phyloP scores from a whole-genome alignment of 768 basidiomycete species.

The Rhodotorula kratochvilovae region DNA sequence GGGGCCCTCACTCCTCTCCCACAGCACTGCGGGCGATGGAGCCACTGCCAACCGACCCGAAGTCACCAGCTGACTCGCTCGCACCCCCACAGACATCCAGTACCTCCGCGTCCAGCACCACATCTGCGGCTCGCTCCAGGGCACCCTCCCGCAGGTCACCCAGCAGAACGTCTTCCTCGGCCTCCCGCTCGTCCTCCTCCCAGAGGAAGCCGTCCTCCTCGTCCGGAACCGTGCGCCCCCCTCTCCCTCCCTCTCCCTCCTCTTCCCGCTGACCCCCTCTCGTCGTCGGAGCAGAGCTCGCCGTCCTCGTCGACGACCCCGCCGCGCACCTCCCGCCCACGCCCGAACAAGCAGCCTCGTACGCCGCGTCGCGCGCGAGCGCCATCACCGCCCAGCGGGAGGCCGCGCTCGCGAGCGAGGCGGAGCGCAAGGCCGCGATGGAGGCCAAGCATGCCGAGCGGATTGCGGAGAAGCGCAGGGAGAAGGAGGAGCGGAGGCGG shows the following conservation, averaged over 20 bases:
- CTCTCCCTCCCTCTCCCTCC: not conserved
- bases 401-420: slow-evolving; percentile 52
- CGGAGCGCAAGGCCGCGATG: slow-evolving; percentile 54
- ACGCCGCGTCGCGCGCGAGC: slow-evolving; percentile 33
- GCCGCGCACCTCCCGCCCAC: slow-evolving; percentile 51
- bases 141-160: slow-evolving; percentile 87
- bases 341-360: slow-evolving; percentile 38
- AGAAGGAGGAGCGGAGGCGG: slow-evolving; percentile 34
- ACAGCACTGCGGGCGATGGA: no score
- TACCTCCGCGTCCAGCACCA: slow-evolving; percentile 70
- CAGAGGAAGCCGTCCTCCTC: slow-evolving; percentile 86
- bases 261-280: not conserved
- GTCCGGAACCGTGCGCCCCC: slow-evolving; percentile 65
- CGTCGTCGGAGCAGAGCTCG: slow-evolving; percentile 57
- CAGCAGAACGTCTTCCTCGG: slow-evolving; percentile 97
- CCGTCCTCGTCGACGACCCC: slow-evolving; percentile 69
- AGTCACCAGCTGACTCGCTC: not conserved
- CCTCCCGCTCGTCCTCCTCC: slow-evolving; percentile 77
- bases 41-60: not conserved
- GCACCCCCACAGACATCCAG: slow-evolving; percentile 62
- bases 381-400: slow-evolving; percentile 57
- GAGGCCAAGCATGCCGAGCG: slow-evolving; percentile 55
- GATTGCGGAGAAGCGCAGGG: slow-evolving; percentile 48
- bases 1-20: not conserved
- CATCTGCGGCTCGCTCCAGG: slow-evolving; percentile 77